Evolutionary conservation across 345 rosid species (phyloP), one percentile per base, ranked within the genome.

Genomic region (Geranium rotundifolium): DNA sequence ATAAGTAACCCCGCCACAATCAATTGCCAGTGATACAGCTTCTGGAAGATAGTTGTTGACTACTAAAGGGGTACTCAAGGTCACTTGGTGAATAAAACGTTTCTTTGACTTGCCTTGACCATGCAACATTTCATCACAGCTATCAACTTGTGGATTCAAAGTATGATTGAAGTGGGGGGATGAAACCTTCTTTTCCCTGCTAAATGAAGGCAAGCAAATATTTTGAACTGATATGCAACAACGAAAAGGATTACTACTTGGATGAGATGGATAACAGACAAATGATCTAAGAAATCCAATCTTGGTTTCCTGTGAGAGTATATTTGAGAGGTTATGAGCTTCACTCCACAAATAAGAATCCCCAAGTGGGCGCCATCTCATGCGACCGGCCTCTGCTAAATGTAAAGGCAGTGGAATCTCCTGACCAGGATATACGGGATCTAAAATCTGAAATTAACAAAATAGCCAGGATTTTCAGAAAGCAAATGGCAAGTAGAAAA

Each of bases 181-280:
- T 58, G 68, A 62, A 29, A 64, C 74, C 68, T 73, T 77, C 71
- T 73, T 73, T 58, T 74, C 60, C 69, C 65, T 69, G 31, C 63
- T 59, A 61, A 81, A 70, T 68, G 87, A 76, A 65, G 79, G 84
- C 77, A 91, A 75, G 68, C 77, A 61, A 64, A 78, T 71, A 64
- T 74, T 82, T 63, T 74, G 76, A 61, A 89, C 81, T 50, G 95
- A 89, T 73, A 89, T 69, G 79, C 95, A 91, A 75, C 96, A 89
- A 17, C 95, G 87, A 76, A 89, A 87, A 29, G 95, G 92, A 67
- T 89, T 82, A 74, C 84, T 84, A 71, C 91, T 89, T 65, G 92
- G 92, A 75, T 85, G 87, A 72, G 89, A 87, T 56, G 98, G 96
- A 76, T 91, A 91, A 72, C 95, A 91, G 67, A 87, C 96, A 79